Conservation (phyloP, 2,329 filamentous ascomycete genomes). For the Aureobasidium melanogenum region DNA sequence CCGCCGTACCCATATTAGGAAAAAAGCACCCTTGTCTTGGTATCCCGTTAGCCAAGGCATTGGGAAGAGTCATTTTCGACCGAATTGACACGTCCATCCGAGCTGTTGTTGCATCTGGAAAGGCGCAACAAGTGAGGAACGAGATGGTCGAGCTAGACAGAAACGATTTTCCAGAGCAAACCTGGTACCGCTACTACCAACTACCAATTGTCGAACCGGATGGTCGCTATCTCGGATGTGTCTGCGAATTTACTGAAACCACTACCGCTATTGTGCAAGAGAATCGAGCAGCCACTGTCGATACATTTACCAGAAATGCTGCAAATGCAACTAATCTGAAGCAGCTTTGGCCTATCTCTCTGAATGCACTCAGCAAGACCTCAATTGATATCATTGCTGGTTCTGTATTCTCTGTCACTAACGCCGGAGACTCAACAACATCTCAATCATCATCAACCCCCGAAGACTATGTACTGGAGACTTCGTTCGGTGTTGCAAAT, state of each 20-base stretch:
- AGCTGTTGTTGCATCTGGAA: background rate
- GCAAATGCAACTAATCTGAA: background rate
- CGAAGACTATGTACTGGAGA: conserved; percentile 11
- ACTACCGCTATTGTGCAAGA: background rate
- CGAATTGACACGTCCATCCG: background rate
- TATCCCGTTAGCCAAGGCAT: conserved; percentile 13
- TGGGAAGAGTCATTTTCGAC: background rate
- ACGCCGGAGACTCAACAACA: background rate
- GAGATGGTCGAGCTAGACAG: background rate
- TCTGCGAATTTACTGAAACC: conserved; percentile 12
- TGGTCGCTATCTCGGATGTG: conserved; percentile 8
- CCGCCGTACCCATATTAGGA: conserved; percentile 25
- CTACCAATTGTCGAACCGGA: conserved; percentile 19
- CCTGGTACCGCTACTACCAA: conserved; percentile 22
- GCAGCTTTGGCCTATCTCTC: background rate
- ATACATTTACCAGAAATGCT: background rate
- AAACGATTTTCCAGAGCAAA: conserved; percentile 22
- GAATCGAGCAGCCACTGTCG: background rate
- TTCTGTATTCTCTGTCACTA: background rate
- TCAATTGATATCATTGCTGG: background rate
- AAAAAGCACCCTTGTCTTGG: conserved; percentile 18
- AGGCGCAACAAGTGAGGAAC: background rate
- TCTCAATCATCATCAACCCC: background rate
- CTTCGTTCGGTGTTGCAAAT: background rate
- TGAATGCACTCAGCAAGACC: background rate